A percentile compares a stretch with the other conserved stretches of the same genome.
These are phyloP conservation scores for Pseudogymnoascus sp. DNA, from an alignment of 2,329 filamentous ascomycete species.

Conservation along the genomic window DNA sequence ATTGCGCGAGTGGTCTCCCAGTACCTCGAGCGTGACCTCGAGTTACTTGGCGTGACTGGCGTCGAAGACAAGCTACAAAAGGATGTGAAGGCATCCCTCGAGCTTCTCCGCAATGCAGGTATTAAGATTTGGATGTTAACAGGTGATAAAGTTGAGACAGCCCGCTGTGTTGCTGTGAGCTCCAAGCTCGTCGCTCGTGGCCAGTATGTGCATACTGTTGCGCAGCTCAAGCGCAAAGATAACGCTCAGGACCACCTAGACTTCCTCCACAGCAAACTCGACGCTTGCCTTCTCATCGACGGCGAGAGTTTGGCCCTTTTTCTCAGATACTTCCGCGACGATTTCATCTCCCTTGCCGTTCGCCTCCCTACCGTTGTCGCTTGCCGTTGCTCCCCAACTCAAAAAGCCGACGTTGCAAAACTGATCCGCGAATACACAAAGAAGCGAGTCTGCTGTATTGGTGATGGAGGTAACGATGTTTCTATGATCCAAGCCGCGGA, in stretches of 20 bases:
- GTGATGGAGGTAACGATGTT: constrained; percentile 96
- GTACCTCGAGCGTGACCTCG: constrained; percentile 78
- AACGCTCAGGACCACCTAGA: constrained; percentile 81
- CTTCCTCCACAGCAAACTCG: constrained; percentile 78
- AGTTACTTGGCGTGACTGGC: constrained; percentile 92
- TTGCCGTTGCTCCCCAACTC: constrained; percentile 91
- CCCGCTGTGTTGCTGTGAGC: constrained; percentile 88
- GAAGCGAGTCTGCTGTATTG: constrained; percentile 95
- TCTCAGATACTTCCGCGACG: constrained; percentile 68
- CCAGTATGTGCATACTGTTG: constrained; percentile 91
- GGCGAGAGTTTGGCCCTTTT: constrained; percentile 82
- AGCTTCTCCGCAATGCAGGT: constrained; percentile 89
- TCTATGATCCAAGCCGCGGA: constrained; percentile 99
- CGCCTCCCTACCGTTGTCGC: constrained; percentile 85
- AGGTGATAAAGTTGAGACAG: constrained; percentile 96
- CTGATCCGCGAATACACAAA: constrained; percentile 87
- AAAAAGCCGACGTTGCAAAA: constrained; percentile 88
- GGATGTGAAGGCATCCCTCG: constrained; percentile 90
- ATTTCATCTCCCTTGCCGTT: constrained; percentile 85
- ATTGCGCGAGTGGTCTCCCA: constrained; percentile 74
- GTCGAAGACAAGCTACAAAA: constrained; percentile 95
- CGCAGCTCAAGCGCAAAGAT: constrained; percentile 75
- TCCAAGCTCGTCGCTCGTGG: constrained; percentile 88
- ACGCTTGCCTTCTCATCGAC: constrained; percentile 84
- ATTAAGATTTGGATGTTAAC: constrained; percentile 99